These are phyloP conservation scores for Lactarius indigo DNA, from an alignment of 768 basidiomycete species.

Conservation along the genomic window DNA sequence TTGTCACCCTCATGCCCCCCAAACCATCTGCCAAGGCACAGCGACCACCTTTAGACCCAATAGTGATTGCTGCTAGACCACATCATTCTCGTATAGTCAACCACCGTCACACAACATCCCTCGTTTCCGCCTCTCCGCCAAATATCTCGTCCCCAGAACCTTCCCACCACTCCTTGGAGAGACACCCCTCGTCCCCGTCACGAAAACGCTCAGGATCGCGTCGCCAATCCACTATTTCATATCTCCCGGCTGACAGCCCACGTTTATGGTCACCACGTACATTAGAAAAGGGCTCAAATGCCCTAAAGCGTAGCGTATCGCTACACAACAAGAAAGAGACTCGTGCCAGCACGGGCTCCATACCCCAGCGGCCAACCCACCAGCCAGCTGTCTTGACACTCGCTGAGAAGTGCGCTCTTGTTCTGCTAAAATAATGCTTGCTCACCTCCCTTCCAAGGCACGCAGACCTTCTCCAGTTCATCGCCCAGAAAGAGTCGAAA, in stretches of 20 bases:
- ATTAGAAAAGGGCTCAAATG: neutral
- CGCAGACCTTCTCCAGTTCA: conserved; percentile 74
- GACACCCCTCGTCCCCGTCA: conserved; percentile 27
- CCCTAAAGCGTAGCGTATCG: conserved; percentile 6
- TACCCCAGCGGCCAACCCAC: conserved; percentile 21
- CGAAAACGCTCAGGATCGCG: conserved; percentile 30
- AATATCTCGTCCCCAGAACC: conserved; percentile 31
- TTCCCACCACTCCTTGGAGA: conserved; percentile 14
- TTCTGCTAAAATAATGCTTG: neutral
- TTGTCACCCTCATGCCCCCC: neutral
- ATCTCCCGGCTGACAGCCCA: conserved; percentile 36
- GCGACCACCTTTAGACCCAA: conserved; percentile 6
- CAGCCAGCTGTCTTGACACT: conserved; percentile 54
- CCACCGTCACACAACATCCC: conserved; percentile 31
- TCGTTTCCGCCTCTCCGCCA: conserved; percentile 23
- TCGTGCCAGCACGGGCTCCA: conserved; percentile 30
- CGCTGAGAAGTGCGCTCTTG: conserved; percentile 60
- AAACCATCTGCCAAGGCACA: neutral
- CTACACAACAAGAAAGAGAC: neutral
- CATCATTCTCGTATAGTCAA: conserved; percentile 37
- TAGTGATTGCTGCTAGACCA: conserved; percentile 35
- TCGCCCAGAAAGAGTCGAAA: conserved; percentile 83
- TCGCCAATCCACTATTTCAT: conserved; percentile 55
- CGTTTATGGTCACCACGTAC: conserved; percentile 23
- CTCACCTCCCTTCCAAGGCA: conserved; percentile 45